phyloP scores from a whole-genome alignment of 352 stramenopile species.

The Phytophthora podocarpi region DNA sequence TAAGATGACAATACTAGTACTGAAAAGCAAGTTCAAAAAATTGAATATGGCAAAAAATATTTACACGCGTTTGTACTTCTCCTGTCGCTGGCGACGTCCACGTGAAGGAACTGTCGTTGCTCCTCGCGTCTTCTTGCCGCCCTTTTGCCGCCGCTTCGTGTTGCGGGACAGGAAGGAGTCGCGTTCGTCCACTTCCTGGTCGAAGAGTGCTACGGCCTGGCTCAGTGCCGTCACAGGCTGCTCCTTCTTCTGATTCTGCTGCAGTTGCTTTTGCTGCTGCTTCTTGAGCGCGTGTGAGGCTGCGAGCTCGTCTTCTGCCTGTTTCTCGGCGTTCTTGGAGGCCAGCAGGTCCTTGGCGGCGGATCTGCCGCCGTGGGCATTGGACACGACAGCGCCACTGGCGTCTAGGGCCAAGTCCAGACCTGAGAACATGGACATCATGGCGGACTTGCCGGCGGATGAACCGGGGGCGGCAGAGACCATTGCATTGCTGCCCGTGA shows the following conservation, averaged over 20 bases:
- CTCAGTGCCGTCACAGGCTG: slow-evolving; percentile 50
- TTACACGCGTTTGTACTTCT: slow-evolving; percentile 72
- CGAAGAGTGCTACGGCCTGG: slow-evolving; percentile 69
- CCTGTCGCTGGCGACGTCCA: slow-evolving; percentile 58
- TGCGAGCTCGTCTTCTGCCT: slow-evolving; percentile 36
- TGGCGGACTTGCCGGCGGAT: slow-evolving; percentile 26
- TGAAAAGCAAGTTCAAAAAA: slow-evolving; percentile 10
- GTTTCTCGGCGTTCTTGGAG: slow-evolving; percentile 50
- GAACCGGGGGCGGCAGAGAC: not conserved
- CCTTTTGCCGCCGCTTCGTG: slow-evolving; percentile 52
- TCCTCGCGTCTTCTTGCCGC: slow-evolving; percentile 40
- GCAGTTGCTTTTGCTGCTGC: slow-evolving; percentile 37
- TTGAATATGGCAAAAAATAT: not conserved
- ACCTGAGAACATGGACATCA: slow-evolving; percentile 64
- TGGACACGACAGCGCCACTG: slow-evolving; percentile 23
- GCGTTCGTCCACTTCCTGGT: slow-evolving; percentile 49
- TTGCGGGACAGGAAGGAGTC: slow-evolving; percentile 45
- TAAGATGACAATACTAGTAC: slow-evolving; percentile 4
- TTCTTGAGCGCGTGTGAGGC: slow-evolving; percentile 36
- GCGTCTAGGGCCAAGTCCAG: slow-evolving; percentile 56
- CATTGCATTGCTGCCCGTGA: slow-evolving; percentile 5
- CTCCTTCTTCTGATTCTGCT: slow-evolving; percentile 33
- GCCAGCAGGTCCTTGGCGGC: slow-evolving; percentile 60
- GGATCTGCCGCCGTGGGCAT: slow-evolving; percentile 17
- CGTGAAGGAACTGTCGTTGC: slow-evolving; percentile 28